A percentile compares a stretch with the other conserved stretches of the same genome.
Evolutionary conservation across 2,329 filamentous ascomycete species (phyloP).

Genomic region (Monosporascus sp.): DNA sequence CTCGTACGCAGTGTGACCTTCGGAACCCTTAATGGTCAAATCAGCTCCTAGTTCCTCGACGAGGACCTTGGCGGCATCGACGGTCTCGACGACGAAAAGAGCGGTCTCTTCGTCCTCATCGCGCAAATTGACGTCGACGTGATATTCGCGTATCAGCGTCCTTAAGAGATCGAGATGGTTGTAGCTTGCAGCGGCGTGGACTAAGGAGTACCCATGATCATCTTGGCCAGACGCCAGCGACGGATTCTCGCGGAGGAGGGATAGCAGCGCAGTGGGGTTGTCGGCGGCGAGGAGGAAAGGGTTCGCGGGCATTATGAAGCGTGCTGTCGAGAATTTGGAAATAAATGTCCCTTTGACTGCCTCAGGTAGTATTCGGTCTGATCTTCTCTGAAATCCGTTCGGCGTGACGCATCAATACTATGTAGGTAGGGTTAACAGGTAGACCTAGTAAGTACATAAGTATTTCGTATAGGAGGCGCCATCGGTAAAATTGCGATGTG

Average conservation of each 20-base stretch:
- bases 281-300: constrained; percentile 76
- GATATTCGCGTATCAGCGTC: constrained; percentile 67
- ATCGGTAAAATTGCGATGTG: neutral
- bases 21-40: constrained; percentile 57
- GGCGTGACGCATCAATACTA: no score
- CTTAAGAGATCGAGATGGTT: constrained; percentile 77
- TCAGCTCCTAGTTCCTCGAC: constrained; percentile 79
- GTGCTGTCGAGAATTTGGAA: neutral
- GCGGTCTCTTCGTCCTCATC: constrained; percentile 93
- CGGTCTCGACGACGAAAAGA: constrained; percentile 84
- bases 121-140: constrained; percentile 71
- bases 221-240: constrained; percentile 77
- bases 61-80: constrained; percentile 70
- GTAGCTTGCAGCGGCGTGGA: constrained; percentile 92
- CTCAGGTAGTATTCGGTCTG: no score
- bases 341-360: neutral
- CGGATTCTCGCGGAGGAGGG: constrained; percentile 68
- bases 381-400: no score
- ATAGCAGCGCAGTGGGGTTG: constrained; percentile 66
- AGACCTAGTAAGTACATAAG: no score
- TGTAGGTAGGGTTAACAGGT: no score
- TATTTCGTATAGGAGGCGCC: no score
- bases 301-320: constrained; percentile 46
- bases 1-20: constrained; percentile 75
- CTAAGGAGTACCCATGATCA: constrained; percentile 85